These are phyloP conservation scores for Globisporangium acanthophoron DNA, from an alignment of 352 stramenopile genomes.

Conservation along the genomic window DNA sequence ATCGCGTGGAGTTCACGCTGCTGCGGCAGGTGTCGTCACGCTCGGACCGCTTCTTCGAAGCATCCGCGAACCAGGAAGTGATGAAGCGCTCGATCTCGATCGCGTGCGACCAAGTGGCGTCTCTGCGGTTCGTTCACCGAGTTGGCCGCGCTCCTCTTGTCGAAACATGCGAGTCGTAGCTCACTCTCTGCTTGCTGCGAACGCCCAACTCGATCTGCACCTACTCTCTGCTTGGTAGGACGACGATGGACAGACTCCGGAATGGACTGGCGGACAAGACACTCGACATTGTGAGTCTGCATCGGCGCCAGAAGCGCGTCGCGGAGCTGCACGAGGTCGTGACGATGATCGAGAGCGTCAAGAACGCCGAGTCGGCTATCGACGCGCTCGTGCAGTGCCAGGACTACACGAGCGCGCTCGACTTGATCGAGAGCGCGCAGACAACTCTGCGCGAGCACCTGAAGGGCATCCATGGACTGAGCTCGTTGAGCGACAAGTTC, in stretches of 20 bases:
- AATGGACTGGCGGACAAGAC: constrained; percentile 81
- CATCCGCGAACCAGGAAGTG: constrained; percentile 76
- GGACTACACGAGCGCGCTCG: constrained; percentile 74
- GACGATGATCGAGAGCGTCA: constrained; percentile 82
- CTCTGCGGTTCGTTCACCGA: constrained; percentile 36
- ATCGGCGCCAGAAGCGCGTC: constrained; percentile 75
- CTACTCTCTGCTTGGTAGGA: constrained; percentile 19
- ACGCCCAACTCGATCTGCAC: not conserved
- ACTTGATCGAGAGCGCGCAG: constrained; percentile 74
- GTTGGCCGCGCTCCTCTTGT: not conserved
- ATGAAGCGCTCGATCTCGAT: constrained; percentile 80
- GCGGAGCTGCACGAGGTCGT: constrained; percentile 77
- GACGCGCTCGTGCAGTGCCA: constrained; percentile 82
- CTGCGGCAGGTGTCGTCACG: constrained; percentile 80
- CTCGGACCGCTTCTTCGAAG: constrained; percentile 83
- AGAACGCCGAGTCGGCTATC: constrained; percentile 74
- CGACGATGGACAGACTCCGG: constrained; percentile 78
- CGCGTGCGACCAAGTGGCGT: constrained; percentile 78
- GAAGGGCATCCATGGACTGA: constrained; percentile 73
- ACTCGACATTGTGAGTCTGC: constrained; percentile 83
- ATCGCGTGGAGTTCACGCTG: constrained; percentile 82
- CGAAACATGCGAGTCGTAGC: not conserved
- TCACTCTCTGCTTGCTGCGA: not conserved
- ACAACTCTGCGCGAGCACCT: constrained; percentile 61
- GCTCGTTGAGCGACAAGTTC: constrained; percentile 70